Evolutionary conservation across 2,329 filamentous ascomycete genomes (phyloP).

Genomic region (Verruconis gallopava): DNA sequence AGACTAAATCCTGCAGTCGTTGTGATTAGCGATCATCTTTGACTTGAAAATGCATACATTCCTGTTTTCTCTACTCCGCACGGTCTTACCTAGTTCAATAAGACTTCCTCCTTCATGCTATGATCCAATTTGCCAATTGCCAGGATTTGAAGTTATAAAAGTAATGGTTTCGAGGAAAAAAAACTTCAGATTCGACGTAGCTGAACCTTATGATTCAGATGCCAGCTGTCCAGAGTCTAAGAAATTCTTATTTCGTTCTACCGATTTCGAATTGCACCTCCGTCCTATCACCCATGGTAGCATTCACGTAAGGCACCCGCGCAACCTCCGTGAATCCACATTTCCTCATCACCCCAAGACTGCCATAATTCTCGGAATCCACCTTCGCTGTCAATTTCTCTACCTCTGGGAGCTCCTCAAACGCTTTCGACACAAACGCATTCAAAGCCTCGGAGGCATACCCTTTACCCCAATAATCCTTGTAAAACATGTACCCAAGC

Average conservation of each 20-base stretch:
- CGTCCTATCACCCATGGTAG: neutral
- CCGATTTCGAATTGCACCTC: neutral
- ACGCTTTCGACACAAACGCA: constrained; percentile 36
- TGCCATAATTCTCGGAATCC: constrained; percentile 15
- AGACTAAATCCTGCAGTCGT: too few relatives aligned
- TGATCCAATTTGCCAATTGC: too few relatives aligned
- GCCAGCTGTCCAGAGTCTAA: too few relatives aligned
- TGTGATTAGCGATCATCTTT: too few relatives aligned
- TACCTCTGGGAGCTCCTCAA: constrained; percentile 14
- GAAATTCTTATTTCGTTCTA: neutral
- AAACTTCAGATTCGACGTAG: too few relatives aligned
- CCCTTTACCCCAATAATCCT: constrained; percentile 35
- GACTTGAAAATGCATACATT: too few relatives aligned
- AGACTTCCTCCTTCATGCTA: too few relatives aligned
- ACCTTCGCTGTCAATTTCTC: constrained; percentile 17
- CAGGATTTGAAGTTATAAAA: too few relatives aligned
- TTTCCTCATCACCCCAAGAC: constrained; percentile 17
- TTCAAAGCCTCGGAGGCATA: constrained; percentile 44
- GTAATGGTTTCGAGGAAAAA: too few relatives aligned
- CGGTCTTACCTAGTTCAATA: too few relatives aligned
- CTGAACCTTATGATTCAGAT: too few relatives aligned
- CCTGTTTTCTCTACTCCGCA: too few relatives aligned
- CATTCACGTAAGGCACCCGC: neutral
- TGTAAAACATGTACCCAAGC: constrained; percentile 44
- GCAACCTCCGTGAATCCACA: constrained; percentile 15